Percentiles rank a stretch among this genome's conserved stretches.
These are phyloP conservation scores for Lyophyllum semitale DNA, from an alignment of 768 basidiomycete genomes.

Conservation along the genomic window DNA sequence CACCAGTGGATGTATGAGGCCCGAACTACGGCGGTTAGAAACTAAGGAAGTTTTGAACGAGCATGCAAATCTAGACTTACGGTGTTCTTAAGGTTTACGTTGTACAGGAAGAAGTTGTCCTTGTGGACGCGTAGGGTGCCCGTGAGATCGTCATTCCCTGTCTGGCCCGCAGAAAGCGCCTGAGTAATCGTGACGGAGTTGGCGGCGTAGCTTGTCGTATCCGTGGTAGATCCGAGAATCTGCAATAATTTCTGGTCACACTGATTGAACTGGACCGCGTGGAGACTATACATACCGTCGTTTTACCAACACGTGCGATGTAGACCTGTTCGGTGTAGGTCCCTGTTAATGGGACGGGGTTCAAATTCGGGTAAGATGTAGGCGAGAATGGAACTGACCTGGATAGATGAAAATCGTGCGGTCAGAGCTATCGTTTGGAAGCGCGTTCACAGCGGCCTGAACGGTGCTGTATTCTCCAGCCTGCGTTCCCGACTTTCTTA, in stretches of 20 bases:
- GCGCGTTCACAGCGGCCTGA: slow-evolving; percentile 34
- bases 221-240: slow-evolving; percentile 33
- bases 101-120: slow-evolving; percentile 31
- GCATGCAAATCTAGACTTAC: slow-evolving; percentile 7
- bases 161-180: slow-evolving; percentile 24
- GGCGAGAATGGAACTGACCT: slow-evolving; percentile 13
- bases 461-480: slow-evolving; percentile 41
- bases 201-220: slow-evolving; percentile 25
- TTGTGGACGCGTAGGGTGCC: slow-evolving; percentile 33
- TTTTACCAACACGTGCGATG: slow-evolving; percentile 41
- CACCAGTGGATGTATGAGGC: slow-evolving; percentile 13
- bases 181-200: slow-evolving; percentile 32
- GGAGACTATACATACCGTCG: slow-evolving; percentile 29
- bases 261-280: not conserved
- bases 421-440: slow-evolving; percentile 39
- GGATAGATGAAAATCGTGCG: slow-evolving; percentile 48
- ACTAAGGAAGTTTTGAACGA: not conserved
- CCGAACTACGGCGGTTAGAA: slow-evolving; percentile 18
- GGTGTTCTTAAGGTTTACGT: slow-evolving; percentile 32
- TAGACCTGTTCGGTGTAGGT: slow-evolving; percentile 44
- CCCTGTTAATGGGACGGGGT: slow-evolving; percentile 9
- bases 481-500: slow-evolving; percentile 35
- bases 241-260: not conserved
- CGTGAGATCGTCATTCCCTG: slow-evolving; percentile 29
- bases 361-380: not conserved